These are phyloP conservation scores for maize (Zea mays) DNA, from an alignment of 176 grass and related monocot genomes.

Conservation along the genomic window DNA sequence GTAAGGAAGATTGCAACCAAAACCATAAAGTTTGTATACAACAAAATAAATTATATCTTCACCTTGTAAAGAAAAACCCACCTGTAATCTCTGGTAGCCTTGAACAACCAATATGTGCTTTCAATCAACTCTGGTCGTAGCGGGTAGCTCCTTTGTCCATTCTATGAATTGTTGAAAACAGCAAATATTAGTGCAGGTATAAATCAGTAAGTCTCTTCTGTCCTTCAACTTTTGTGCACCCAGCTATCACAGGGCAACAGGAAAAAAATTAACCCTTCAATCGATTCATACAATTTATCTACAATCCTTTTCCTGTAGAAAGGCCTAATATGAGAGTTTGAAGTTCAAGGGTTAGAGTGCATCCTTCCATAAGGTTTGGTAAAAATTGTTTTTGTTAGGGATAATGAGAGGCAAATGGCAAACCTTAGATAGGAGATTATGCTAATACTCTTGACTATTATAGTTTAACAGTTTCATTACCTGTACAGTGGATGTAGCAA, in stretches of 20 bases:
- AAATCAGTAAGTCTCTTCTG: conserved; percentile 9
- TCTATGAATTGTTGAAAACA: conserved; percentile 43
- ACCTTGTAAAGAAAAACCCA: conserved; percentile 56
- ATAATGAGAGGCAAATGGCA: background rate
- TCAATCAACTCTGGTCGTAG: conserved; percentile 94
- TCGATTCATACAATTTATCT: background rate
- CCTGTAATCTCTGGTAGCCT: conserved; percentile 97
- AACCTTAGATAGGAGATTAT: background rate
- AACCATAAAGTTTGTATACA: conserved; percentile 4
- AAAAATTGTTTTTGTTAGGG: background rate
- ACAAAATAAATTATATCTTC: conserved; percentile 32
- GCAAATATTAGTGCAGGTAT: conserved; percentile 16
- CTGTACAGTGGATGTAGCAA: conserved; percentile 82
- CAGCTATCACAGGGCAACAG: background rate
- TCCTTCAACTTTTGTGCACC: conserved; percentile 6
- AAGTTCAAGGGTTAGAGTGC: conserved; percentile 14
- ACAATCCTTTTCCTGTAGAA: background rate
- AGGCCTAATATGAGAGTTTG: background rate
- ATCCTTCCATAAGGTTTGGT: conserved; percentile 4
- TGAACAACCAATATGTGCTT: conserved; percentile 97
- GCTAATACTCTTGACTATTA: background rate
- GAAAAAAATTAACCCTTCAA: conserved; percentile 8
- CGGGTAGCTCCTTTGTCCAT: conserved; percentile 91
- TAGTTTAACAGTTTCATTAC: conserved; percentile 42
- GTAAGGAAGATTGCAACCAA: background rate